A percentile compares a stretch with the other conserved stretches of the same genome.
Conservation (phyloP, 1,139 yeast genomes). For the Dujonia santamariae region DNA sequence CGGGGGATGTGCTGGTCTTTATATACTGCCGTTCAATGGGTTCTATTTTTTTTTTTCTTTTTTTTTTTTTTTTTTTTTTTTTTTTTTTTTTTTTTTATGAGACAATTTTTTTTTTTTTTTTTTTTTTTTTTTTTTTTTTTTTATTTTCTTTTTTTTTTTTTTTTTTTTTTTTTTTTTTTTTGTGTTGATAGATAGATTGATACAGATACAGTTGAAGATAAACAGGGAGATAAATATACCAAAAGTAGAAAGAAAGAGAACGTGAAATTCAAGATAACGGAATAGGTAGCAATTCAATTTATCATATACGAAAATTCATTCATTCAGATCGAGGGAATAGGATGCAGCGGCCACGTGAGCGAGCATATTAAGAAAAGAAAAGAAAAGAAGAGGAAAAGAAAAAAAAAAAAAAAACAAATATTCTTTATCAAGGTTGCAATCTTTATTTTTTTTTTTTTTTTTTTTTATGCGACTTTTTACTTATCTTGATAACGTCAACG, state of each 20-base stretch:
- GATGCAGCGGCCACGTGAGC: no score
- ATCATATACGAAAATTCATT: no score
- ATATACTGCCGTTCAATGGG: no score
- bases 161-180: conserved; percentile 2
- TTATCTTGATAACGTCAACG: conserved; percentile 3
- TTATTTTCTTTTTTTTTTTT: background rate
- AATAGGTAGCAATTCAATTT: no score
- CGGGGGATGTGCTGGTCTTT: no score
- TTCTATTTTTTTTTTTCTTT: background rate
- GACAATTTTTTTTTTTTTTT: background rate
- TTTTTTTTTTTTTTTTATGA: conserved; percentile 1
- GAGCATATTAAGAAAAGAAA: no score
- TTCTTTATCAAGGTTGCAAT: background rate
- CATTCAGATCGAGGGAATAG: no score
- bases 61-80: background rate
- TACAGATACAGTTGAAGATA: background rate
- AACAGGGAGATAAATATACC: background rate
- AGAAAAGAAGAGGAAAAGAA: no score
- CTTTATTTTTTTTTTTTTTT: no score
- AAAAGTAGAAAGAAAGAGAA: background rate
- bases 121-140: background rate
- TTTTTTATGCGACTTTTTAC: background rate
- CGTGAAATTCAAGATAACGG: background rate
- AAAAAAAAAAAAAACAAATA: background rate
- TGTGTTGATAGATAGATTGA: background rate